A percentile compares a stretch with the other conserved stretches of the same genome.
phyloP scores from a whole-genome alignment of 345 rosid species.

The Murraya koenigii region DNA sequence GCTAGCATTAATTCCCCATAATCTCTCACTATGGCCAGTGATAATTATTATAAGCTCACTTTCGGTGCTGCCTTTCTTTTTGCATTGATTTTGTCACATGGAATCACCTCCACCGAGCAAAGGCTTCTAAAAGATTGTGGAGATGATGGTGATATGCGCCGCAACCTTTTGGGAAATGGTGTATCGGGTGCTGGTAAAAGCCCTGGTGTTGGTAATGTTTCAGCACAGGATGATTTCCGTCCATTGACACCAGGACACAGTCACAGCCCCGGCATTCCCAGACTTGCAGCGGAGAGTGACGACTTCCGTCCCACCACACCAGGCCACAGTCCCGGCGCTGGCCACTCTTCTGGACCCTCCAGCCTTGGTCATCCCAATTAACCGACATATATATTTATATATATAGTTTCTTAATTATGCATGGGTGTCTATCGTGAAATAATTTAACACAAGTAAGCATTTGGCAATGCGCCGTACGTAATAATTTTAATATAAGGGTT shows the following conservation, averaged over 20 bases:
- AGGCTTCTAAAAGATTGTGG: slow-evolving; percentile 18
- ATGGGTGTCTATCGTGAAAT: no score
- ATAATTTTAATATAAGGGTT: no score
- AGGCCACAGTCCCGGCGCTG: slow-evolving; percentile 60
- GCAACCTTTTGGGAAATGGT: slow-evolving; percentile 16
- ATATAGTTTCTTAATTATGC: no score
- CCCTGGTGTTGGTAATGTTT: neutral
- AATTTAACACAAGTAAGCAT: no score
- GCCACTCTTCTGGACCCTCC: slow-evolving; percentile 22
- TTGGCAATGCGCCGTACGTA: no score
- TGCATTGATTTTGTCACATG: slow-evolving; percentile 17
- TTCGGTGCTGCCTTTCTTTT: slow-evolving; percentile 14
- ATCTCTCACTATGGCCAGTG: slow-evolving; percentile 17
- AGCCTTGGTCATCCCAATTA: no score
- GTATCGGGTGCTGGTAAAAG: neutral
- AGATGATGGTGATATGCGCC: slow-evolving; percentile 1
- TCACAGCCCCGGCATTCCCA: neutral
- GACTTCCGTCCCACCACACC: slow-evolving; percentile 47
- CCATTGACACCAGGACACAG: neutral
- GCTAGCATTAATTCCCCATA: neutral
- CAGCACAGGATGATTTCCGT: neutral
- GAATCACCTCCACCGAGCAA: slow-evolving; percentile 19
- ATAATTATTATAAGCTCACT: slow-evolving; percentile 2
- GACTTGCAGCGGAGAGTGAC: neutral
- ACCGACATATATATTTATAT: no score